phyloP scores from a whole-genome alignment of 805 yeast species.

The Soucietia sequanensis region DNA sequence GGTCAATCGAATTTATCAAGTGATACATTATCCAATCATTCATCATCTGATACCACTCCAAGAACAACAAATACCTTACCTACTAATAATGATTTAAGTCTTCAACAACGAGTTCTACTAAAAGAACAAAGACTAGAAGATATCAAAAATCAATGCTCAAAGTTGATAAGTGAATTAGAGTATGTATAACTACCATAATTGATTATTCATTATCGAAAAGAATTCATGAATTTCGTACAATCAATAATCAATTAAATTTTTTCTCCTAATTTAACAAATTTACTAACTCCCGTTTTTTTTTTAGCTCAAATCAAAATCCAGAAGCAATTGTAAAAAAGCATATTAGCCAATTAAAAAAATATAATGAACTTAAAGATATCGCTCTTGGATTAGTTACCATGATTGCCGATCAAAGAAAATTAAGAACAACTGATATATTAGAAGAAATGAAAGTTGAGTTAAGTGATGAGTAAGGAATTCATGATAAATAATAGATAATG shows the following conservation, averaged over 20 bases:
- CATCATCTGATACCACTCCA: background rate
- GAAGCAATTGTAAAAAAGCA: conserved; percentile 49
- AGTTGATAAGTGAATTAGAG: conserved; percentile 32
- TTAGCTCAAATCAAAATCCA: conserved; percentile 33
- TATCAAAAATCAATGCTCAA: conserved; percentile 31
- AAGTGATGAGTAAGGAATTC: conserved; percentile 11
- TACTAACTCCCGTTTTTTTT: conserved; percentile 9
- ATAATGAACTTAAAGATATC: conserved; percentile 63
- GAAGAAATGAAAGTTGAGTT: conserved; percentile 46
- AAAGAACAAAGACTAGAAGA: conserved; percentile 26
- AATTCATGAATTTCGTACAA: too few relatives aligned
- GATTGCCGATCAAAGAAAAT: conserved; percentile 58
- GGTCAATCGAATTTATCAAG: background rate
- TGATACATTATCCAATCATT: background rate
- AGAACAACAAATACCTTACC: conserved; percentile 1
- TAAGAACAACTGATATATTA: conserved; percentile 47
- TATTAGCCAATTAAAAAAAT: conserved; percentile 50
- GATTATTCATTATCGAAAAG: background rate
- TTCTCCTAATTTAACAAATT: background rate
- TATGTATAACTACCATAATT: conserved; percentile 6
- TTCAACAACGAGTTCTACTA: background rate
- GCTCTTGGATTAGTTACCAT: conserved; percentile 56
- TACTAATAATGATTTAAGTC: background rate
- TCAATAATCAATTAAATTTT: background rate
- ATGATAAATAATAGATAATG: conserved; percentile 1